A percentile compares a stretch with the other conserved stretches of the same genome.
Evolutionary conservation across 1,284 basidiomycete species (phyloP).

Genomic region (Trichosporon sp.): DNA sequence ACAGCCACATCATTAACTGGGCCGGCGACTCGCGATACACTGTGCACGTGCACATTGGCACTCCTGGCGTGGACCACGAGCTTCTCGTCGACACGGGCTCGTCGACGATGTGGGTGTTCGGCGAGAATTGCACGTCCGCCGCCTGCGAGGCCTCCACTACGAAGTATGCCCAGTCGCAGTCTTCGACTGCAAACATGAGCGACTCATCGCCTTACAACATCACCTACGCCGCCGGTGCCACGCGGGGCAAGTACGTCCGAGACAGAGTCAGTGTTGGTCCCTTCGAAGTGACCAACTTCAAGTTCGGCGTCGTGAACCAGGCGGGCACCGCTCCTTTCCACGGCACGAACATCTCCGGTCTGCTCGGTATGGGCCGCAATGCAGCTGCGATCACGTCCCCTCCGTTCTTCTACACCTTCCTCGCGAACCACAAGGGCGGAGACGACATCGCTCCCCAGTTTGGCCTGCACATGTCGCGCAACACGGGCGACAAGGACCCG

Average conservation of each 20-base stretch:
- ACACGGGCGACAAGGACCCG: neutral
- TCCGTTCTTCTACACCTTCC: constrained; percentile 1
- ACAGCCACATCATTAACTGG: neutral
- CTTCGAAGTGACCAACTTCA: neutral
- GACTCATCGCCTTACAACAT: neutral
- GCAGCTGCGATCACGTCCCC: neutral
- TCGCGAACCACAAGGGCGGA: neutral
- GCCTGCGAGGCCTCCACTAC: neutral
- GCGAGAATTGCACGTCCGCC: neutral
- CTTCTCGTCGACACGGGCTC: neutral
- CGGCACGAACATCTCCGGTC: neutral
- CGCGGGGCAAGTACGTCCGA: neutral
- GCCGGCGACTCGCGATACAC: neutral
- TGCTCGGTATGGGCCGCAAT: neutral
- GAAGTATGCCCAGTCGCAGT: neutral
- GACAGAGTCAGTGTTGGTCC: neutral
- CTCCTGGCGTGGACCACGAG: neutral
- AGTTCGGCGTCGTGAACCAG: neutral
- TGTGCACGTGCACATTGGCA: neutral
- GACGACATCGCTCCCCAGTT: neutral
- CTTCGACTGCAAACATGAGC: neutral
- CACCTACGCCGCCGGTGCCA: neutral
- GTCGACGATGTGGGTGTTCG: neutral
- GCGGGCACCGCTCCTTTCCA: neutral
- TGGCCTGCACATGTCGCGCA: neutral